Percentiles rank a stretch among this genome's conserved stretches.
Evolutionary conservation across 148 eudicot genomes (phyloP).

Genomic region (Rhododendron vialii): DNA sequence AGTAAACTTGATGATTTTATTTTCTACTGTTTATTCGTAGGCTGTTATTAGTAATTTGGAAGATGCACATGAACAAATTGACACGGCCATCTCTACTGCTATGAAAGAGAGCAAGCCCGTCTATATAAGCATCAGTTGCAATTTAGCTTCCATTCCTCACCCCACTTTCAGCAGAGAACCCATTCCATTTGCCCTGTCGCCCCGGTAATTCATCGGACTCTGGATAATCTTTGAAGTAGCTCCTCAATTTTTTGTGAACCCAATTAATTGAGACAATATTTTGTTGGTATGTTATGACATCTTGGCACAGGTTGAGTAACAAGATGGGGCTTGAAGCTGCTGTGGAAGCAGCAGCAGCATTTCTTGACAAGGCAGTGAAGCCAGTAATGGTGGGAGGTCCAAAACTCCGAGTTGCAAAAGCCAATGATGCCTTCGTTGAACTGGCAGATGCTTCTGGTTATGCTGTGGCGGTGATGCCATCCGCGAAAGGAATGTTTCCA

Average conservation of each 20-base stretch:
- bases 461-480: conserved; percentile 8
- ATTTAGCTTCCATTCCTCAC: conserved; percentile 16
- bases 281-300: not conserved
- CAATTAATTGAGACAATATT: not conserved
- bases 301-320: conserved; percentile 1
- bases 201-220: conserved; percentile 4
- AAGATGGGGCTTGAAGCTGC: conserved; percentile 10
- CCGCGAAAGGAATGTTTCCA: conserved; percentile 8
- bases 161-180: conserved; percentile 17
- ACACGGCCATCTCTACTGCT: conserved; percentile 11
- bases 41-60: conserved; percentile 12
- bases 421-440: conserved; percentile 6
- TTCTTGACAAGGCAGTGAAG: conserved; percentile 12
- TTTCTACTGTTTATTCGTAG: not conserved
- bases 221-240: not conserved
- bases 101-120: conserved; percentile 17
- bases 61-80: conserved; percentile 17
- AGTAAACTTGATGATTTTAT: not conserved
- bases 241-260: not conserved
- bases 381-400: conserved; percentile 16
- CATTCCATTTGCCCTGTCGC: conserved; percentile 6
- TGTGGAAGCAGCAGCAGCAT: conserved; percentile 15
- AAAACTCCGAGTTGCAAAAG: conserved; percentile 11
- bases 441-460: conserved; percentile 10
- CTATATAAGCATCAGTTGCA: conserved; percentile 14